A percentile compares a stretch with the other conserved stretches of the same genome.
These are phyloP conservation scores for Neurospora sp. DNA, from an alignment of 495 filamentous ascomycete species.

Conservation along the genomic window DNA sequence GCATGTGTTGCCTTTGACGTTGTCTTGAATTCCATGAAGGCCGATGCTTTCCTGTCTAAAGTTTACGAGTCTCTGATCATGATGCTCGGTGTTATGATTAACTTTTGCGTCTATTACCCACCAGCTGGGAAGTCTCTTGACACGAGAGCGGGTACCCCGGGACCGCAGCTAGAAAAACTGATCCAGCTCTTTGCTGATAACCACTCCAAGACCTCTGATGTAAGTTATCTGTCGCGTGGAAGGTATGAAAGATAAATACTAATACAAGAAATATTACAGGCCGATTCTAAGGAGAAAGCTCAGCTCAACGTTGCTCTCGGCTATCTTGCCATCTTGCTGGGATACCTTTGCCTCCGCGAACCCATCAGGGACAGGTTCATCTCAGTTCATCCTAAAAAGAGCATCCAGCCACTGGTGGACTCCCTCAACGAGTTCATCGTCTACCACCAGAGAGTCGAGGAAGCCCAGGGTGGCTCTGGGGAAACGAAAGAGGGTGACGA, in stretches of 20 bases:
- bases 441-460: conserved; percentile 66
- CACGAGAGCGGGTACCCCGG: conserved; percentile 10
- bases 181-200: conserved; percentile 44
- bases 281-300: conserved; percentile 73
- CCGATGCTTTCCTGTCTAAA: conserved; percentile 25
- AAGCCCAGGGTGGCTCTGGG: conserved; percentile 35
- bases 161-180: conserved; percentile 34
- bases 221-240: conserved; percentile 23
- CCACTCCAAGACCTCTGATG: conserved; percentile 36
- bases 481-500: conserved; percentile 30
- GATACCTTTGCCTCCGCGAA: conserved; percentile 58
- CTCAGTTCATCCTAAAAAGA: conserved; percentile 45
- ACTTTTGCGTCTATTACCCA: conserved; percentile 70
- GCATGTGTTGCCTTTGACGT: conserved; percentile 27
- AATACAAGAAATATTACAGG: conserved; percentile 37
- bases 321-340: conserved; percentile 77
- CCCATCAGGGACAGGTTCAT: conserved; percentile 41
- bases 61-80: conserved; percentile 64
- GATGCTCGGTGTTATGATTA: conserved; percentile 75
- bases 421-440: conserved; percentile 77
- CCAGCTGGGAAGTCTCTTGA: conserved; percentile 33
- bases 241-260: conserved; percentile 33
- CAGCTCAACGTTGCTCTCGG: conserved; percentile 81
- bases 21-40: conserved; percentile 33
- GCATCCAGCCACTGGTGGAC: conserved; percentile 54